A percentile compares a stretch with the other conserved stretches of the same genome.
Evolutionary conservation across 129 eudicot genomes (phyloP).

Genomic region (Erigeron canadensis): DNA sequence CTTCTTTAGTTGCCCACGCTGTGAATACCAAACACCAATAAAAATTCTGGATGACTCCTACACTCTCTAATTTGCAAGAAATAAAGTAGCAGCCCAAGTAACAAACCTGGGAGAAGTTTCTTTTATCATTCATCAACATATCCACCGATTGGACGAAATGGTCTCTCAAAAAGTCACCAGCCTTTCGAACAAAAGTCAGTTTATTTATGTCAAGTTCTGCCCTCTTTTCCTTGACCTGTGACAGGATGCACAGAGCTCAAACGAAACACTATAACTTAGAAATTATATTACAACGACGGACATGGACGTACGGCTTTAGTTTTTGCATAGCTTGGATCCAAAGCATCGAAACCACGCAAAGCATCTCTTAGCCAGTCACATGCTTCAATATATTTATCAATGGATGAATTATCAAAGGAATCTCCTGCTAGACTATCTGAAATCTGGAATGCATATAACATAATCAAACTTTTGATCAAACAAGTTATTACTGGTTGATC

Average conservation of each 20-base stretch:
- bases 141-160: conserved; percentile 76
- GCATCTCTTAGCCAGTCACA: conserved; percentile 82
- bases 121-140: conserved; percentile 74
- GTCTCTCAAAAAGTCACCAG: conserved; percentile 74
- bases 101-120: conserved; percentile 73
- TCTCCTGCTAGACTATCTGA: conserved; percentile 69
- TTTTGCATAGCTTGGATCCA: conserved; percentile 65
- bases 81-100: conserved; percentile 7
- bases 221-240: conserved; percentile 77
- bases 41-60: conserved; percentile 2
- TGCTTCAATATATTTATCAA: conserved; percentile 71
- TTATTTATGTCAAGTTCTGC: conserved; percentile 76
- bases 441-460: conserved; percentile 45
- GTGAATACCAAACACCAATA: conserved; percentile 33
- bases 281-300: not conserved
- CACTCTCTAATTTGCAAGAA: conserved; percentile 5
- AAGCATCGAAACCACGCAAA: conserved; percentile 58
- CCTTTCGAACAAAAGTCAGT: conserved; percentile 68
- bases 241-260: conserved; percentile 2
- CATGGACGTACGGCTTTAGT: conserved; percentile 61
- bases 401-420: conserved; percentile 67
- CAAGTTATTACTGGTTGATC: conserved; percentile 2
- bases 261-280: conserved; percentile 1
- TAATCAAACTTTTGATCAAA: conserved; percentile 5
- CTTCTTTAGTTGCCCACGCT: conserved; percentile 86